These are phyloP conservation scores for Agrocybe praecox DNA, from an alignment of 768 basidiomycete species.

Conservation along the genomic window DNA sequence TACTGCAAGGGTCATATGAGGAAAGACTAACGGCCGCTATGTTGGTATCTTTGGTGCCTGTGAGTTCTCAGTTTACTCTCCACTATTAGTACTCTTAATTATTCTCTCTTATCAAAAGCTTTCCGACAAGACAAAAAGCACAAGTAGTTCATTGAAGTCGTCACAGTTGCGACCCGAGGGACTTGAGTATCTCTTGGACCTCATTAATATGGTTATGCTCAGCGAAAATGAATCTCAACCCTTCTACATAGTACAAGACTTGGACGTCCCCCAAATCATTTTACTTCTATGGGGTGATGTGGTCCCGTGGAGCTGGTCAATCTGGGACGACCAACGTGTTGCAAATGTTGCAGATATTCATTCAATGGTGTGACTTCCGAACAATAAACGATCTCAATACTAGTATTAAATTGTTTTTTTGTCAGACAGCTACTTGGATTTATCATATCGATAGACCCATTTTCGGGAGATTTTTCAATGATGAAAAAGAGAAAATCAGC, in stretches of 20 bases:
- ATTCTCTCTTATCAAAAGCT: constrained; percentile 1
- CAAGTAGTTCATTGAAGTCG: not conserved
- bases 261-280: constrained; percentile 40
- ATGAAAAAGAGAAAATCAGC: not conserved
- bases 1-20: not conserved
- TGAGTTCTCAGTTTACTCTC: constrained; percentile 17
- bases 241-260: constrained; percentile 9
- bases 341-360: constrained; percentile 52
- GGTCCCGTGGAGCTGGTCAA: constrained; percentile 66
- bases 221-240: constrained; percentile 16
- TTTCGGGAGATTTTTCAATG: not conserved
- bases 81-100: not conserved
- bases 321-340: constrained; percentile 58
- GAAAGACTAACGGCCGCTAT: constrained; percentile 36
- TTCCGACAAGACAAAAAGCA: not conserved
- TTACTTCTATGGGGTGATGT: constrained; percentile 61
- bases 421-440: constrained; percentile 59
- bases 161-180: constrained; percentile 49
- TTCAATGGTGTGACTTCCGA: constrained; percentile 38
- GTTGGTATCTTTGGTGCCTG: constrained; percentile 44
- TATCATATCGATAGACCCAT: constrained; percentile 35
- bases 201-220: constrained; percentile 44
- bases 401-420: not conserved
- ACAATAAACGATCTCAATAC: too few species aligned
- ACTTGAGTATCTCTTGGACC: constrained; percentile 41